phyloP scores from a whole-genome alignment of 2,329 filamentous ascomycete genomes.

The Fusarium xyrophilum region DNA sequence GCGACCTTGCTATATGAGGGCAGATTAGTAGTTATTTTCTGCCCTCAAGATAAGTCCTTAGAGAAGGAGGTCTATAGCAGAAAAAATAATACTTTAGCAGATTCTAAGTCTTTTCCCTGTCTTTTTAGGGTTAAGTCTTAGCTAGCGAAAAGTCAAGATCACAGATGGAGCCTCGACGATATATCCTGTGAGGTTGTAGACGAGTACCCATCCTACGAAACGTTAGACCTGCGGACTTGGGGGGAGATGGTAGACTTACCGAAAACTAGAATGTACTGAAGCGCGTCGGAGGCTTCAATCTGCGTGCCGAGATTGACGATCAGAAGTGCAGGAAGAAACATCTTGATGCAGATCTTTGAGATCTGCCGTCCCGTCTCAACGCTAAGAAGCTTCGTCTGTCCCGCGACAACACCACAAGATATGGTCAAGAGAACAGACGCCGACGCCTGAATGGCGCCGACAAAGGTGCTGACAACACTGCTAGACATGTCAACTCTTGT shows the following conservation, averaged over 20 bases:
- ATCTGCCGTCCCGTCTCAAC: constrained; percentile 28
- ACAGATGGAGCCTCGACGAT: too few species aligned
- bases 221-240: background rate
- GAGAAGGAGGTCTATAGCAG: too few species aligned
- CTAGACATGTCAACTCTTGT: constrained; percentile 7
- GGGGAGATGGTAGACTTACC: background rate
- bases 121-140: too few species aligned
- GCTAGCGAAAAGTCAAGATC: too few species aligned
- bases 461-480: constrained; percentile 19
- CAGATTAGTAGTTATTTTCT: too few species aligned
- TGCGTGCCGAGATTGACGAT: constrained; percentile 24
- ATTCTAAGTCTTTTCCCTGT: too few species aligned
- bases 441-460: constrained; percentile 31
- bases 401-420: constrained; percentile 23
- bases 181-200: constrained; percentile 26
- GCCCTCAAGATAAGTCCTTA: too few species aligned
- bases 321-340: constrained; percentile 28
- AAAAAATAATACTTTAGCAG: too few species aligned
- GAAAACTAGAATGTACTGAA: constrained; percentile 13
- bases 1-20: too few species aligned
- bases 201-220: constrained; percentile 13
- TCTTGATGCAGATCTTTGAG: constrained; percentile 28
- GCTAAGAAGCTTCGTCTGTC: constrained; percentile 20
- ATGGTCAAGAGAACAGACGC: constrained; percentile 29
- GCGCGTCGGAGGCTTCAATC: constrained; percentile 20